phyloP scores from a whole-genome alignment of 805 yeast genomes.

The Candida piceae region DNA sequence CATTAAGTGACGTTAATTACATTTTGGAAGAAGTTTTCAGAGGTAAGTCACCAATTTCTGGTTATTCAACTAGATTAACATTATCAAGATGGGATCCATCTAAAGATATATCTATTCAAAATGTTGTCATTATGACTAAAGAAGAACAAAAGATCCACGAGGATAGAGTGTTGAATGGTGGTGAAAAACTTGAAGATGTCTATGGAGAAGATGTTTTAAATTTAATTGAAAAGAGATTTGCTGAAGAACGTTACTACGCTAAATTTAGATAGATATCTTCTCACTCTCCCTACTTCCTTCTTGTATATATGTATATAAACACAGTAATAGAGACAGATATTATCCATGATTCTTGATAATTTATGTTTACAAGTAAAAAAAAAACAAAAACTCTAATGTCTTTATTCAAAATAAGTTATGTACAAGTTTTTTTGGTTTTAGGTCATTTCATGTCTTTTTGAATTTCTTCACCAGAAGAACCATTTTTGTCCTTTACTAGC shows the following conservation, averaged over 20 bases:
- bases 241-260: constrained; percentile 71
- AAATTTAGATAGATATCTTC: constrained; percentile 47
- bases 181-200: constrained; percentile 56
- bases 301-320: no score
- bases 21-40: constrained; percentile 87
- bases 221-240: constrained; percentile 56
- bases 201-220: constrained; percentile 57
- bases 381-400: no score
- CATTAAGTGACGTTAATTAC: constrained; percentile 70
- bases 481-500: constrained; percentile 50
- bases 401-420: no score
- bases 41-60: constrained; percentile 86
- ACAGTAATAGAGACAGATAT: no score
- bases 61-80: constrained; percentile 73
- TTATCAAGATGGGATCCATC: constrained; percentile 81
- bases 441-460: no score
- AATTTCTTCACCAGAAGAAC: constrained; percentile 52
- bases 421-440: no score
- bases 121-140: constrained; percentile 81
- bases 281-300: no score
- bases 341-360: no score
- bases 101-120: constrained; percentile 61
- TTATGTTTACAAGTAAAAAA: no score
- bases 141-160: constrained; percentile 85
- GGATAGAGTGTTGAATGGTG: constrained; percentile 62